Base-by-base conservation (phyloP, 805 yeast species). In the Tetrapisispora iriomotensis region DNA sequence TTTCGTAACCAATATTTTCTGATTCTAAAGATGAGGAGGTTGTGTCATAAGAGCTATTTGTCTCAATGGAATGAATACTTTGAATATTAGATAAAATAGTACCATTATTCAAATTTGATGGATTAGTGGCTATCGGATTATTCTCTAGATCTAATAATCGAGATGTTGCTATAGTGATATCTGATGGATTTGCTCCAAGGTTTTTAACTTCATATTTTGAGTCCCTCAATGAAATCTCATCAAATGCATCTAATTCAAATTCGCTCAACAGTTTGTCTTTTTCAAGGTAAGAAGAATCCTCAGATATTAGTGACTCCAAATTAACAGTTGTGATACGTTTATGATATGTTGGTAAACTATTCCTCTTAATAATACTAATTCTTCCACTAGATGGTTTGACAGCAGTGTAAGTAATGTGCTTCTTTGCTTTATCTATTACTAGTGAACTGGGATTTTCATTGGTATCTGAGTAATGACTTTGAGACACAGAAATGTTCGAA, bases 351-450 rank as follows among this genome's bases (percentile, higher is more conserved):
- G 27, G 21, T n/a, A 18, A 24, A 10, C 48, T 46, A 17, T 40
- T 34, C 29, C 51, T 46, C 23, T 37, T 45, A 19, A 42, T 33
- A n/a, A 58, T 45, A 36, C 62, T 59, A 9, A 59, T 56, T 19
- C 64, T 44, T 10, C 64, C 64, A 36, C 61, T 59, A 8, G 61
- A 54, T 15, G 58, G 56, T 39, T 55, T 50, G 1, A 51, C 42
- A 5, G 41, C 47, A 7, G 46, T 43, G 19, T 38, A 29, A 29
- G 41, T 45, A 34, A 22, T 47, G 44, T 13, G 49, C 44, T 37
- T 23, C 13, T 36, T 29, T 6, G 14, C 12, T 29, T 23, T 29
- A 8, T 18, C n/a, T 12, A 33, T n/a, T n/a, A n/a, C n/a, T n/a
- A n/a, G n/a, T n/a, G n/a, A n/a, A n/a, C n/a, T n/a, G n/a, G n/a